These are phyloP conservation scores for Penicillium goetzii DNA, from an alignment of 495 filamentous ascomycete species.

Conservation along the genomic window DNA sequence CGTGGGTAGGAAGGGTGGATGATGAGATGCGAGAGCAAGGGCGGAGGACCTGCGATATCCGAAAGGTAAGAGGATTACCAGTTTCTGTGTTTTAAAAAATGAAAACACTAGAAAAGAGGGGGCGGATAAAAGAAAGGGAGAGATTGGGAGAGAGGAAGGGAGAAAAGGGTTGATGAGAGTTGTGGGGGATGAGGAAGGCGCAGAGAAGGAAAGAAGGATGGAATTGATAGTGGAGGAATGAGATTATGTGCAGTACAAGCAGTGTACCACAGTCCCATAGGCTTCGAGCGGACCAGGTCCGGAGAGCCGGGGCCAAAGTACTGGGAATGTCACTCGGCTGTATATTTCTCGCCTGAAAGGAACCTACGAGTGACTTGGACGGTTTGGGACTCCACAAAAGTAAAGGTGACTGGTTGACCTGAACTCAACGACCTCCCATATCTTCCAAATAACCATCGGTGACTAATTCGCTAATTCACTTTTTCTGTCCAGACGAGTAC, in stretches of 20 bases:
- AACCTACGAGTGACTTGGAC: slow-evolving; percentile 23
- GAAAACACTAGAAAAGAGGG: not conserved
- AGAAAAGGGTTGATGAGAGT: slow-evolving; percentile 11
- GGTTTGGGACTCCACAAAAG: not conserved
- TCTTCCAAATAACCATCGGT: not conserved
- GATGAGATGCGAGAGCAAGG: slow-evolving; percentile 24
- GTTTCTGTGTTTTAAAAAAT: not conserved
- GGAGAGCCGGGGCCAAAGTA: slow-evolving; percentile 16
- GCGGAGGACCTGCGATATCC: slow-evolving; percentile 18
- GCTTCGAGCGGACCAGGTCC: slow-evolving; percentile 15
- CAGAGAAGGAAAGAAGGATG: slow-evolving; percentile 28
- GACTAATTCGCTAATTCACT: not conserved
- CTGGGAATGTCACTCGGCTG: slow-evolving; percentile 30
- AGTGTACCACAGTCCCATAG: not conserved
- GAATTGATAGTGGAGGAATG: slow-evolving; percentile 35
- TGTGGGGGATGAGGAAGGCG: slow-evolving; percentile 13
- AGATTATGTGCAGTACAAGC: slow-evolving; percentile 33
- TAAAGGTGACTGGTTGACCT: not conserved
- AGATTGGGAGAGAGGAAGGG: slow-evolving; percentile 12
- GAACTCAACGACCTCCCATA: not conserved
- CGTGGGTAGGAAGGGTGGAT: not conserved
- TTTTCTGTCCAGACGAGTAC: not conserved
- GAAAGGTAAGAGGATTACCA: slow-evolving; percentile 5
- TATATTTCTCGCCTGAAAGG: slow-evolving; percentile 23
- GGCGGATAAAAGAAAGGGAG: slow-evolving; percentile 9